These are phyloP conservation scores for barley (Hordeum vulgare) DNA, from an alignment of 176 grass and related monocot genomes.

Conservation along the genomic window MorexV3_pseudomolecules_assembly NC_058524.1:31220052-31220551, in stretches of 20 bases:
- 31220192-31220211: neutral
- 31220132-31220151: too few species aligned
- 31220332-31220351: neutral
- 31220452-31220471: conserved; percentile 66
- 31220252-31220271: conserved; percentile 43
- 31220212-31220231: conserved; percentile 30
- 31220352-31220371: neutral
- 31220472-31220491: conserved; percentile 46
- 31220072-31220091: neutral
- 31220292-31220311: conserved; percentile 55
- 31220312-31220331: neutral
- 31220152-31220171: neutral
- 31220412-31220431: conserved; percentile 33
- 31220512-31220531: conserved; percentile 30
- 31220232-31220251: conserved; percentile 75
- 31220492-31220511: conserved; percentile 40
- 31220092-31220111: too few species aligned
- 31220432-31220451: conserved; percentile 51
- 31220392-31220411: conserved; percentile 67
- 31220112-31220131: neutral
- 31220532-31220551: conserved; percentile 56
- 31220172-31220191: neutral
- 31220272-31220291: conserved; percentile 41
- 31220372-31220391: conserved; percentile 46
- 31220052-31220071: conserved; percentile 29